Percentiles rank a stretch among this genome's conserved stretches.
Conservation (phyloP, 257 asterid species). For the Asclepias syriaca region DNA sequence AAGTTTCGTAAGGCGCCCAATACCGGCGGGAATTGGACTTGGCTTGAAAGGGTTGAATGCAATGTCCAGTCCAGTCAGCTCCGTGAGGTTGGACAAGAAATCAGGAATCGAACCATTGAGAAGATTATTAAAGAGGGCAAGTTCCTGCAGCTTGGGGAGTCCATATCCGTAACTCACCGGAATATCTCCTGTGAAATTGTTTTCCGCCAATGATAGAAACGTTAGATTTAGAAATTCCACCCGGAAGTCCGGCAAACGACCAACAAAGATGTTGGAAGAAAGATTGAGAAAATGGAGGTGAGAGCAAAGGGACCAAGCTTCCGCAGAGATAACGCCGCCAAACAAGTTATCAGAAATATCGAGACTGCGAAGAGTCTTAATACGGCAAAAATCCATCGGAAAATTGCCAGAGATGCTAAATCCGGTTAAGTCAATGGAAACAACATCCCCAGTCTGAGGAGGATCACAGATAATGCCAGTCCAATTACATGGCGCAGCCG, state of each 20-base stretch:
- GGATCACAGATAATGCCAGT: constrained; percentile 52
- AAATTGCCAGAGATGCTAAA: constrained; percentile 38
- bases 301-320: constrained; percentile 48
- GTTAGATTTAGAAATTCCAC: constrained; percentile 41
- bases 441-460: constrained; percentile 28
- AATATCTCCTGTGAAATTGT: constrained; percentile 67
- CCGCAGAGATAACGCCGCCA: constrained; percentile 36
- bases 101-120: constrained; percentile 69
- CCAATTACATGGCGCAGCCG: constrained; percentile 66
- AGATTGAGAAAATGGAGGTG: constrained; percentile 42
- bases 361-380: constrained; percentile 44
- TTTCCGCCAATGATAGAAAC: constrained; percentile 38
- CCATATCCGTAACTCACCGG: constrained; percentile 50
- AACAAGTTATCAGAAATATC: constrained; percentile 46
- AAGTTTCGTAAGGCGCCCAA: constrained; percentile 62
- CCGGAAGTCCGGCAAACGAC: constrained; percentile 47
- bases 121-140: constrained; percentile 41
- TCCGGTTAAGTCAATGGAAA: constrained; percentile 43
- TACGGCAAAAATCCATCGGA: constrained; percentile 72
- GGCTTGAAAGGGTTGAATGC: constrained; percentile 42
- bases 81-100: constrained; percentile 50
- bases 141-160: constrained; percentile 41
- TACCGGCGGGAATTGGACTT: constrained; percentile 45
- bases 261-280: constrained; percentile 54
- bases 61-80: constrained; percentile 47